These are phyloP conservation scores for Scedosporium minutisporum DNA, from an alignment of 2,329 filamentous ascomycete species.

Conservation along the genomic window DNA sequence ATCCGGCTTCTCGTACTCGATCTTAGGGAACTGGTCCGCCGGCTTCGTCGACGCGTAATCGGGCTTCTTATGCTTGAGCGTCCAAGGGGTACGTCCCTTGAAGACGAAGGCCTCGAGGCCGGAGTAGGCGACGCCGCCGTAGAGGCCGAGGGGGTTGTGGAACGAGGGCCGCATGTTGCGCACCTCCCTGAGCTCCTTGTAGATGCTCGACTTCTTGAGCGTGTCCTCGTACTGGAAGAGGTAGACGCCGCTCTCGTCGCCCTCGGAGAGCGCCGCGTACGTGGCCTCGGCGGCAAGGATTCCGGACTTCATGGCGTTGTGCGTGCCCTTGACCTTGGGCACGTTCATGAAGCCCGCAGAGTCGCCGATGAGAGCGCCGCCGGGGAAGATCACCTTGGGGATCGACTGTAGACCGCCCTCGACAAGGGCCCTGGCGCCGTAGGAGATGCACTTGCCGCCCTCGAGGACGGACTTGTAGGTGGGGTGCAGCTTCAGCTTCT, in stretches of 20 bases:
- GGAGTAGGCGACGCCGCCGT: slow-evolving; percentile 85
- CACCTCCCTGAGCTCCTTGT: slow-evolving; percentile 89
- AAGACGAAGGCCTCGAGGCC: slow-evolving; percentile 84
- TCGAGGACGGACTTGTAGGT: slow-evolving; percentile 79
- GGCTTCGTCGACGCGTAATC: slow-evolving; percentile 73
- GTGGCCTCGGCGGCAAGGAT: slow-evolving; percentile 93
- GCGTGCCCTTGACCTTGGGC: slow-evolving; percentile 96
- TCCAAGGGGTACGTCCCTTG: slow-evolving; percentile 83
- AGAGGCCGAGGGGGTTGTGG: slow-evolving; percentile 75
- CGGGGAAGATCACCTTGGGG: slow-evolving; percentile 92
- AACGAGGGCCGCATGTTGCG: slow-evolving; percentile 97
- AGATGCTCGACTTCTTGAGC: slow-evolving; percentile 77
- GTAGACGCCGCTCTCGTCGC: slow-evolving; percentile 65
- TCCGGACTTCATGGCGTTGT: slow-evolving; percentile 94
- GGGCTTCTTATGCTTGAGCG: slow-evolving; percentile 69
- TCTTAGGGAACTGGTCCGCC: slow-evolving; percentile 73
- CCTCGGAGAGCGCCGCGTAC: slow-evolving; percentile 59
- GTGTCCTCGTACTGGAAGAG: slow-evolving; percentile 89
- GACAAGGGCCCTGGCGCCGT: slow-evolving; percentile 81
- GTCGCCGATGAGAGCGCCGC: slow-evolving; percentile 90
- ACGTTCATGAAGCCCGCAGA: slow-evolving; percentile 95
- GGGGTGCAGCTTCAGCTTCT: slow-evolving; percentile 98
- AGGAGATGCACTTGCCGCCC: slow-evolving; percentile 94
- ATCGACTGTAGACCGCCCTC: slow-evolving; percentile 98
- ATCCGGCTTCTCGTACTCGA: slow-evolving; percentile 95